Percentiles rank a stretch among this genome's conserved stretches.
Evolutionary conservation across 768 basidiomycete species (phyloP).

Genomic region (Pilatotrama ljubarskyi): DNA sequence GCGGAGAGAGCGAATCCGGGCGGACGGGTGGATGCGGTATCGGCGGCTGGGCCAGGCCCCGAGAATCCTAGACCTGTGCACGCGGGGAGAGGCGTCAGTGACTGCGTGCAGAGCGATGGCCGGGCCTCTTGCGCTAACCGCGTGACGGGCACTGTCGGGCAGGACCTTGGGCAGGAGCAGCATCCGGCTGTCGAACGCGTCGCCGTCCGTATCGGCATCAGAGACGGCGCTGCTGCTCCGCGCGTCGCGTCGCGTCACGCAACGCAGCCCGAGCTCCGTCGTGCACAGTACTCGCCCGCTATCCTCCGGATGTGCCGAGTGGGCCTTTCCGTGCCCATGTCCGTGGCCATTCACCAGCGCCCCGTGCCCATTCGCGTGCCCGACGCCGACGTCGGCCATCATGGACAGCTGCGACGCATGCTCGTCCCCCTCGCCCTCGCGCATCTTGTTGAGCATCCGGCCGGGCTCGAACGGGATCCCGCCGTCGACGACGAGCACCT

Average conservation of each 20-base stretch:
- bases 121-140: too few relatives aligned
- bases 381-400: neutral
- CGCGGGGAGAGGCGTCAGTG: too few relatives aligned
- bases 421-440: constrained; percentile 44
- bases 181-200: too few relatives aligned
- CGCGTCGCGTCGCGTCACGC: constrained; percentile 50
- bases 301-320: constrained; percentile 35
- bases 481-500: constrained; percentile 62
- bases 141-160: too few relatives aligned
- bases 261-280: constrained; percentile 70
- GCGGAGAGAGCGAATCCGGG: too few relatives aligned
- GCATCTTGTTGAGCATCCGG: constrained; percentile 64
- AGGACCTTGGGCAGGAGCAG: too few relatives aligned
- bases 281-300: constrained; percentile 53
- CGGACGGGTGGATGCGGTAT: too few relatives aligned
- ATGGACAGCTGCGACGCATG: constrained; percentile 29
- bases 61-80: too few relatives aligned
- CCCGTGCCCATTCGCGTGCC: neutral
- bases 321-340: constrained; percentile 2
- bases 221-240: constrained; percentile 19
- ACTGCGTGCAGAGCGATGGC: too few relatives aligned
- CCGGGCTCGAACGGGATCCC: constrained; percentile 49
- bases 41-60: too few relatives aligned
- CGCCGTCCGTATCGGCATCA: constrained; percentile 37
- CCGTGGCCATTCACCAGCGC: constrained; percentile 8